phyloP scores from a whole-genome alignment of 169 alveolate genomes.

The Prorocentrum cordatum region DNA sequence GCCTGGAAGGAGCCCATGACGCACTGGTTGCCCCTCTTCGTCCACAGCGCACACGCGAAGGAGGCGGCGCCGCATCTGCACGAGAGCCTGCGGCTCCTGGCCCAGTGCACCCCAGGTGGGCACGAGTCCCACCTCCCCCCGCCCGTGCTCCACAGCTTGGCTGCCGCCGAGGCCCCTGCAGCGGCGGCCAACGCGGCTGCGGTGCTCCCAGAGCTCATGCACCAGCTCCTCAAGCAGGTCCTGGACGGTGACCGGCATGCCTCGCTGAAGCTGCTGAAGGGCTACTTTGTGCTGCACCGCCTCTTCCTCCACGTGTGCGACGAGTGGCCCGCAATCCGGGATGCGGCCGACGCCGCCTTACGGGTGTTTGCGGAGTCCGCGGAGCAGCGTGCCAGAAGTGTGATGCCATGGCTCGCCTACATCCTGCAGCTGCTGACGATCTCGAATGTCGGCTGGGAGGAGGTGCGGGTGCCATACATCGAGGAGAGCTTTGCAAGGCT shows the following conservation, averaged over 20 bases:
- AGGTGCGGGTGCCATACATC: no score
- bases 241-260: conserved; percentile 26
- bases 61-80: no score
- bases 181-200: background rate
- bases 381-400: background rate
- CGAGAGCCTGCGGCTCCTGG: background rate
- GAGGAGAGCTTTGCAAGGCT: no score
- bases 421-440: conserved; percentile 22
- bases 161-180: background rate
- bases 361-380: no score
- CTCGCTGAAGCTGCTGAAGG: conserved; percentile 40
- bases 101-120: background rate
- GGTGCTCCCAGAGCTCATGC: conserved; percentile 35
- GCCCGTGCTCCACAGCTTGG: background rate
- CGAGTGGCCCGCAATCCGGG: conserved; percentile 24
- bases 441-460: conserved; percentile 5
- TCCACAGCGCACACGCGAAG: background rate
- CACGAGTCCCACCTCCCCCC: conserved; percentile 27
- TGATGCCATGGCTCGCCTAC: conserved; percentile 27
- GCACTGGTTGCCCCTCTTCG: conserved; percentile 3
- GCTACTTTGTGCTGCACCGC: conserved; percentile 31
- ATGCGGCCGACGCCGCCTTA: conserved; percentile 6
- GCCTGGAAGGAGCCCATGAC: conserved; percentile 40
- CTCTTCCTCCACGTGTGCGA: conserved; percentile 20
- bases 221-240: conserved; percentile 28